Evolutionary conservation across 768 basidiomycete species (phyloP).

Genomic region (Suillus subluteus): DNA sequence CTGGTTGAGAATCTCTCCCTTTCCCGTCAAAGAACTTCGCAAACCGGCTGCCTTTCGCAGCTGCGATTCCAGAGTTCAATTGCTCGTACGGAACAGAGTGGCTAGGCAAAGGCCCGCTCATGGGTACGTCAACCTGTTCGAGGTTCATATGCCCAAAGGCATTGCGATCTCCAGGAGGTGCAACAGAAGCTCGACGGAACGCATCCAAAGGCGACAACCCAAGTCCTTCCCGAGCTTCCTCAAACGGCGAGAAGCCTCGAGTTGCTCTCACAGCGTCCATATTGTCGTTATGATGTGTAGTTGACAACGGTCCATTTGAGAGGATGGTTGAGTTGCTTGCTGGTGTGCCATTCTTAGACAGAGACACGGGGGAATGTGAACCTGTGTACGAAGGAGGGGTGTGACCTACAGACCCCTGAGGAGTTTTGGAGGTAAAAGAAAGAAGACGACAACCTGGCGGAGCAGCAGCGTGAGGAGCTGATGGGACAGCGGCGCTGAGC

Average conservation of each 20-base stretch:
- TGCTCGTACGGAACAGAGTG: constrained; percentile 28
- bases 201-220: constrained; percentile 22
- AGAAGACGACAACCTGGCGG: constrained; percentile 48
- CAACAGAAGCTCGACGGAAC: constrained; percentile 23
- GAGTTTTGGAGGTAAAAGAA: constrained; percentile 37
- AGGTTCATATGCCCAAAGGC: constrained; percentile 19
- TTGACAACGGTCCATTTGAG: constrained; percentile 8
- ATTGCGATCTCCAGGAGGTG: constrained; percentile 25
- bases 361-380: constrained; percentile 28
- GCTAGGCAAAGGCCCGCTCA: constrained; percentile 21
- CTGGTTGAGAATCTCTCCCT: constrained; percentile 44
- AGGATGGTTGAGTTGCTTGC: constrained; percentile 6
- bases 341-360: constrained; percentile 26
- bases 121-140: constrained; percentile 28
- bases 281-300: constrained; percentile 6
- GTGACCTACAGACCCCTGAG: constrained; percentile 22
- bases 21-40: constrained; percentile 90
- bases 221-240: constrained; percentile 40
- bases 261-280: constrained; percentile 19
- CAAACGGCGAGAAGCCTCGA: constrained; percentile 59
- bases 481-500: constrained; percentile 39
- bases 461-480: constrained; percentile 40
- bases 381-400: constrained; percentile 22
- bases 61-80: constrained; percentile 48
- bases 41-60: constrained; percentile 78